Evolutionary conservation across 305 asterid species (phyloP), one percentile per base, ranked within the genome.

Genomic region (Solanum hybrid): DNA sequence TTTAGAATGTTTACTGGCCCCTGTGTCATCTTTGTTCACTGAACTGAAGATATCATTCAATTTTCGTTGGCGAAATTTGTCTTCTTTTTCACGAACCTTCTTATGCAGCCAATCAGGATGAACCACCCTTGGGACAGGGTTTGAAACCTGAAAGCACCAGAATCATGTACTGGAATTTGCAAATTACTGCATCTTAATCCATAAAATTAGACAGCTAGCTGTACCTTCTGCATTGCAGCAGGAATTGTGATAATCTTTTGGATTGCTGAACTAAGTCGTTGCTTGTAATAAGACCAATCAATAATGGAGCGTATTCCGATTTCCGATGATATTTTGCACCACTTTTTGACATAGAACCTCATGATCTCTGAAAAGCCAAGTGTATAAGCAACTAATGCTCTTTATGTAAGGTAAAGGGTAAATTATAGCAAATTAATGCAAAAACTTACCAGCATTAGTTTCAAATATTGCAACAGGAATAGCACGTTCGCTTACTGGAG

Each of bases 91-190:
- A 89, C 98, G 99, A 89, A 98, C 98, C 94, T 94, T 98, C 94
- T 96, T 98, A 95, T 98, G 98, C 90, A 98, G 94, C 99, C 99
- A 98, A 90, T 98, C 99, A 85, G 99, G 99, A 95, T 98, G 99
- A 93, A 93, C 91, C 92, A 98, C 99, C 94, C 99, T 94, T 32
- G 99, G 99, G 82, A 98, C 99, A 92, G 99, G 99, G 92, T 98
- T 98, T 87, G 97, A 93, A 92, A 98, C 97, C 99, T 98, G 94
- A 86, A 82, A 92, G 86, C 79, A 89, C 78, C 73, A 84, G 87
- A 84, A 84, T 84, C 72, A 84, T 46, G 87, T 29, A 46, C 27
- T 29, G 73, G 73, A 12, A 84, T 56, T 84, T 17, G 40, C 73
- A 82, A 82, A 82, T 46, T 51, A 27, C 87, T 20, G 71, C 87